Evolutionary conservation across 345 rosid species (phyloP), one percentile per base, ranked within the genome.

Genomic region (Turritis glabra): DNA sequence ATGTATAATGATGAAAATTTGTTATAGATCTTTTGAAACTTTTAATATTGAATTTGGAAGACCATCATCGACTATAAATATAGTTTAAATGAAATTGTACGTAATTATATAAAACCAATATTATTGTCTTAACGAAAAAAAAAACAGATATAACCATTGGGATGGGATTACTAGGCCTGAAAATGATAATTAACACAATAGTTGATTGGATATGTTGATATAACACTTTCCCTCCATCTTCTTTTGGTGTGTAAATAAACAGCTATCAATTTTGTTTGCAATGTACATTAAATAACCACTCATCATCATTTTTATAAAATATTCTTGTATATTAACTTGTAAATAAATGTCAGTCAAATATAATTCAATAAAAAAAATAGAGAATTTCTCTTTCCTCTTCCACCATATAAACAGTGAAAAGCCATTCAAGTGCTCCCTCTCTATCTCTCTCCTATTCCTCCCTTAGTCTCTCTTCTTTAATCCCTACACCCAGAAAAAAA

Each of bases 361-460:
- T 46, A 44, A 13, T n/a, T 54, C 25, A 52, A 69, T 61, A 35
- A 50, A 19, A 50, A 19, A 69, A 40, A 60, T 23, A 44, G 56
- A 61, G 69, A 50, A 74, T 74, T 23, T 46, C 12, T 40, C 46
- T 40, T 40, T 40, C 46, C 65, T 54, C 76, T 55, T 71, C 80
- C 76, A 63, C 76, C 68, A 55, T 71, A 64, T 71, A 71, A 64
- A 77, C 80, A 77, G 72, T 64, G 76, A 65, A 77, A 77, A 56
- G 72, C 63, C 80, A 76, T 44, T 77, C 62, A 71, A 70, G 71
- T 77, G 60, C 33, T 46, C 5, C 30, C 59, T 60, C 57, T 35
- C 51, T 38, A 5, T 40, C 46, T 40, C 46, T 12, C 41, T 47
- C 19, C 7, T 30, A 19, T 62, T 25, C 25, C n/a, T 59, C 64